Percentiles rank a stretch among this genome's conserved stretches.
These are phyloP conservation scores for Colletotrichum tanaceti DNA, from an alignment of 2,329 filamentous ascomycete genomes.

Conservation along the genomic window DNA sequence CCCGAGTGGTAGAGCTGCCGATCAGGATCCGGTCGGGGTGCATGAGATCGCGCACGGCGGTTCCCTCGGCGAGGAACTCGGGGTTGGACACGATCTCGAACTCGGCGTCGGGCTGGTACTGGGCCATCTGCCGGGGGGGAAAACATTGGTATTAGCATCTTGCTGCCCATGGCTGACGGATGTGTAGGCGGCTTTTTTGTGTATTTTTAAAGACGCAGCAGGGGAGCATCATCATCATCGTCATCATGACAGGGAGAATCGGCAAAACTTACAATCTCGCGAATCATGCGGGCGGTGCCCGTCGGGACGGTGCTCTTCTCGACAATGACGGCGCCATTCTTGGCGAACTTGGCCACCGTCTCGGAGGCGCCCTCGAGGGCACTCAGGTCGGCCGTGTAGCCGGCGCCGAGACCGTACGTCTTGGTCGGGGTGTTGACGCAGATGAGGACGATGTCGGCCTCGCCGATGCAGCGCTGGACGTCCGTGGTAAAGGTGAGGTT, in stretches of 20 bases:
- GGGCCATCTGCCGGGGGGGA: conserved; percentile 60
- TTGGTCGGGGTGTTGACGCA: conserved; percentile 86
- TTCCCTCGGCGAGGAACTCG: conserved; percentile 83
- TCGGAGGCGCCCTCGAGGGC: conserved; percentile 77
- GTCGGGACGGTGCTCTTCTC: conserved; percentile 87
- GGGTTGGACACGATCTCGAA: conserved; percentile 86
- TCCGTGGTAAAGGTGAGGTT: conserved; percentile 83
- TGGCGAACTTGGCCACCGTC: conserved; percentile 74
- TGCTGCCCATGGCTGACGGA: too few species aligned
- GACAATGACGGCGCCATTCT: conserved; percentile 77
- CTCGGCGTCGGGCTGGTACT: conserved; percentile 70
- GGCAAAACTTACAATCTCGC: conserved; percentile 67
- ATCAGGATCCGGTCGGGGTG: conserved; percentile 80
- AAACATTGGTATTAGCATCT: conserved; percentile 4
- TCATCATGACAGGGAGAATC: not conserved
- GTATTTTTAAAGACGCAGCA: too few species aligned
- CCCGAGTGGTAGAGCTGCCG: conserved; percentile 71
- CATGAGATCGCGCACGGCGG: conserved; percentile 77
- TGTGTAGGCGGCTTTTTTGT: too few species aligned
- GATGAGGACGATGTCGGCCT: conserved; percentile 80
- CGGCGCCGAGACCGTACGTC: conserved; percentile 74
- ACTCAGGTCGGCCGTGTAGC: conserved; percentile 77
- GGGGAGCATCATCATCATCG: not conserved
- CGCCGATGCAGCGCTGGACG: conserved; percentile 68
- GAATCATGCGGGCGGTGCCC: conserved; percentile 76